Base-by-base conservation (phyloP, 202 grass and related monocot genomes). In the Brachypodium distachyon region DNA sequence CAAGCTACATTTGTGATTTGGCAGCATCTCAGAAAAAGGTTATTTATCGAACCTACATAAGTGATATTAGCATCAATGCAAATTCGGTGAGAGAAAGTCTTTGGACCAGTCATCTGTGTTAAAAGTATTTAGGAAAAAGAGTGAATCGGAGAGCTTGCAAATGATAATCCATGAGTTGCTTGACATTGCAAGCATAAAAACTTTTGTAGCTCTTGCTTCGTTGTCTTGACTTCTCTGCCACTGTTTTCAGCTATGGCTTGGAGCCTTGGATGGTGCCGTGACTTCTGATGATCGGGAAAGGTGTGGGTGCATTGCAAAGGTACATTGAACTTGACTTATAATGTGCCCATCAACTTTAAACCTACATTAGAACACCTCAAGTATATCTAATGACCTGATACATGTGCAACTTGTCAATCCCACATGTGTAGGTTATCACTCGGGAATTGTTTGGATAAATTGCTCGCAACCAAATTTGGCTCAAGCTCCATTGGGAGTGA, bases 401-500 rank as follows among this genome's bases (percentile, higher is more conserved):
- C n/a, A 19, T 67, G 80, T n/a, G n/a, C n/a, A n/a, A n/a, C n/a
- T n/a, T n/a, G n/a, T n/a, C n/a, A n/a, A n/a, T n/a, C n/a, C n/a
- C 28, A 67, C 67, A 17, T 40, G 12, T 55, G 56, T 88, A 96
- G 92, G 86, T 23, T 71, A 84, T 91, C 73, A 83, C 57, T 65
- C 88, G 16, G 92, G 92, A 52, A 70, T 96, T 60, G 46, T 96
- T 79, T 96, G 92, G 92, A 49, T 96, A 79, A 96, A 96, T 61
- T 96, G 92, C 78, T 96, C 92, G 27, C 92, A 96, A 57, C 92
- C 92, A 18, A 66, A 43, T 68, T 85, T 96, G 27, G 81, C 85
- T 84, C 92, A 96, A 91, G 81, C 86, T 74, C 92, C 92, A 13
- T 96, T 88, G 92, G 92, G 88, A 80, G 92, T 88, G 81, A 91